Percentiles rank a stretch among this genome's conserved stretches.
These are phyloP conservation scores for Toxoplasma gondii DNA, from an alignment of 169 alveolate species.

Conservation along the genomic window DNA sequence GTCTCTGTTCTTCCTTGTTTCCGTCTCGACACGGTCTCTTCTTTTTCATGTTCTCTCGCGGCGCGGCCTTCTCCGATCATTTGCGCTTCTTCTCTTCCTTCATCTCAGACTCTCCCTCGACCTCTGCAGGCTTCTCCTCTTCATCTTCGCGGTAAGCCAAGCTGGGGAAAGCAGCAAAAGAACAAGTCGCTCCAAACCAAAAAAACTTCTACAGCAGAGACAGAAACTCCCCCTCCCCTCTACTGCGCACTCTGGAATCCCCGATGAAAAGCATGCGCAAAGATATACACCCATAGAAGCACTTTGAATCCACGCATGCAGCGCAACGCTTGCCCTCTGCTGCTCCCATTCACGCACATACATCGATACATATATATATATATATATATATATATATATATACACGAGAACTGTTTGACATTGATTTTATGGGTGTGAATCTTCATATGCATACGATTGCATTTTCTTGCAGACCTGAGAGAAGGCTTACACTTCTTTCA, in stretches of 20 bases:
- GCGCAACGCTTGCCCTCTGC: background rate
- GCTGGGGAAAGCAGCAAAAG: background rate
- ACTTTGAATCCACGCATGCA: background rate
- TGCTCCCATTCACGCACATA: background rate
- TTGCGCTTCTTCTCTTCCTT: background rate
- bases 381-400: conserved; percentile 15
- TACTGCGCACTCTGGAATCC: background rate
- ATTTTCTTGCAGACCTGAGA: no score
- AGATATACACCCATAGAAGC: background rate
- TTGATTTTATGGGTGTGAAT: no score
- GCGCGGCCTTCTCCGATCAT: background rate
- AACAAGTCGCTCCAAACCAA: background rate
- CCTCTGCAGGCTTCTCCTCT: background rate
- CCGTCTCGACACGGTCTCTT: no score
- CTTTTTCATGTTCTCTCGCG: no score
- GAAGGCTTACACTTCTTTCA: conserved; percentile 62
- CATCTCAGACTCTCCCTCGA: background rate
- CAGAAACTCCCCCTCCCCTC: background rate
- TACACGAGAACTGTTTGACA: no score
- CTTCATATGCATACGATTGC: no score
- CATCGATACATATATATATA: background rate
- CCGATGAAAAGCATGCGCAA: background rate
- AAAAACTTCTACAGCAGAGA: background rate
- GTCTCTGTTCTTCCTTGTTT: no score
- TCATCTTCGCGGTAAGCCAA: background rate